Percentiles rank a stretch among this genome's conserved stretches.
Evolutionary conservation across 345 rosid genomes (phyloP).

Genomic region (Boechera stricta): DNA sequence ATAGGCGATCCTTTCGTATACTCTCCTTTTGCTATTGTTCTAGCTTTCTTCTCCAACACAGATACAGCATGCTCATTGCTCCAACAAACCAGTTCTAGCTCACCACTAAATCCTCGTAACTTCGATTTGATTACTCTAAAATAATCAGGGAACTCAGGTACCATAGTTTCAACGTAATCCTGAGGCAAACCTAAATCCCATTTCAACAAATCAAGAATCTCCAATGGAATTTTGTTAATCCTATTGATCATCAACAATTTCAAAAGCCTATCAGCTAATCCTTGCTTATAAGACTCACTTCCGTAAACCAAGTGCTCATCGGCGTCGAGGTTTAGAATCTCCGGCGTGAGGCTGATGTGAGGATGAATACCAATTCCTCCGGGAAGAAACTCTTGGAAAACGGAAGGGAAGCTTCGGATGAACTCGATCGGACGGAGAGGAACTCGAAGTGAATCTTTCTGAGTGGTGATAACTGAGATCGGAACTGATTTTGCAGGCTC

Average conservation of each 20-base stretch:
- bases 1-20: slow-evolving; percentile 53
- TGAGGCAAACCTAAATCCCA: slow-evolving; percentile 92
- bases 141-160: slow-evolving; percentile 85
- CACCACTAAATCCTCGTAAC: slow-evolving; percentile 34
- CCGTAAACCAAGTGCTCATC: slow-evolving; percentile 87
- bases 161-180: slow-evolving; percentile 55
- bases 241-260: slow-evolving; percentile 75
- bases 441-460: slow-evolving; percentile 60
- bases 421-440: slow-evolving; percentile 91
- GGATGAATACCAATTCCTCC: slow-evolving; percentile 80
- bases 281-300: slow-evolving; percentile 64
- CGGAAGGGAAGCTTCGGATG: slow-evolving; percentile 72
- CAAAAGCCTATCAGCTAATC: slow-evolving; percentile 71
- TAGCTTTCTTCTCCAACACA: slow-evolving; percentile 61
- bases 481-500: slow-evolving; percentile 96
- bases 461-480: slow-evolving; percentile 59
- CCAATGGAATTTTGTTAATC: slow-evolving; percentile 63
- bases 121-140: slow-evolving; percentile 57
- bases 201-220: slow-evolving; percentile 60
- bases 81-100: slow-evolving; percentile 90
- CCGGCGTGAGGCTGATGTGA: slow-evolving; percentile 80
- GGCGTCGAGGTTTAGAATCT: slow-evolving; percentile 71
- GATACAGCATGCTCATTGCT: slow-evolving; percentile 66
- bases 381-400: slow-evolving; percentile 77
- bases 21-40: slow-evolving; percentile 39